Base-by-base conservation (phyloP, 2,329 filamentous ascomycete species). In the Amphichorda felina region DNA sequence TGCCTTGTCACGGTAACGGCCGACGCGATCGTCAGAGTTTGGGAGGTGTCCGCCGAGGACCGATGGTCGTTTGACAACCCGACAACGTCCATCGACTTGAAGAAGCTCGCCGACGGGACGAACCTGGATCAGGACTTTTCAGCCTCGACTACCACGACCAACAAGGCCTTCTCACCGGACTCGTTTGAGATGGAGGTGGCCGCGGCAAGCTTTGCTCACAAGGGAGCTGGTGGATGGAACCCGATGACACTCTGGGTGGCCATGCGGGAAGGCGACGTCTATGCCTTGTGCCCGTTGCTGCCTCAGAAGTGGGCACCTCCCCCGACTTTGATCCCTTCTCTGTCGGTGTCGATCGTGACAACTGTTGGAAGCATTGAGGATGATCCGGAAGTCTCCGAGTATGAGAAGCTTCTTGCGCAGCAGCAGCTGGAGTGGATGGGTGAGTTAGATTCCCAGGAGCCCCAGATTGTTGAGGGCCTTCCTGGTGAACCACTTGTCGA, bases 191-290 rank as follows among this genome's bases (percentile, higher is more conserved):
- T 98, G 80, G 84, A 95, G 50, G 86, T 94, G 16, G 86, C 87
- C 4, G 80, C 88, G 2, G 87, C 88, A 34, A 84, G 79, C 53
- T 98, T 98, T 60, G 66, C 70, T 25, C 64, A 63, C 10, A 67
- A 69, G 43, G 67, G 66, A 25, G 72, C 73, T 6, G 89, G 87
- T 11, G 87, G 87, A 36, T 98, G 91, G 91, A 83, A 87, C 7
- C 77, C 88, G 8, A 95, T 95, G 83, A 96, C 91, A 1, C 67
- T 98, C 9, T 98, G 89, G 85, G 65, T 96, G 35, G 87, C 88
- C n/a, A 98, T 95, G 82, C 76, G 77, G 26, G 82, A 86, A 40
- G 91, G 91, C 4, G 88, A 95, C 50, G 72, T 96, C 5, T 98
- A 98, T 51, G 88, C 89, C 2, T 64, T 98, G 8, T 95, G 88